A percentile compares a stretch with the other conserved stretches of the same genome.
phyloP scores from a whole-genome alignment of 805 yeast genomes.

The Lipomyces oligophaga region DNA sequence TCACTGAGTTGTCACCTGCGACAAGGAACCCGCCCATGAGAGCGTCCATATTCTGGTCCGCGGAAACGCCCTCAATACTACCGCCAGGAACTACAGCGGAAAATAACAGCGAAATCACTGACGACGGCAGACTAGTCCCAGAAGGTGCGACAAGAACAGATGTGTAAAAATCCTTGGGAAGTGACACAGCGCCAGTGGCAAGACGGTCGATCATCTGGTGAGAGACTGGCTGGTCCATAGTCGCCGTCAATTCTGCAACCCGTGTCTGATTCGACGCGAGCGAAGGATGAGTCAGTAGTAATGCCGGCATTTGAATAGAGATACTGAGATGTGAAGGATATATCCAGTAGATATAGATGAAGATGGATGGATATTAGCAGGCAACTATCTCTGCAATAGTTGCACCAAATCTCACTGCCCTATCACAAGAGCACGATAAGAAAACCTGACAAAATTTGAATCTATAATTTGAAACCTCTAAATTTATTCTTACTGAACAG shows the following conservation, averaged over 20 bases:
- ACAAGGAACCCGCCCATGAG: constrained; percentile 59
- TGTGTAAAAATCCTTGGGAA: constrained; percentile 33
- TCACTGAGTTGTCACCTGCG: constrained; percentile 35
- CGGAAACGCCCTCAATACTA: constrained; percentile 33
- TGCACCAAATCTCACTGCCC: background rate
- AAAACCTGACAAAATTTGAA: background rate
- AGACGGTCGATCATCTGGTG: constrained; percentile 42
- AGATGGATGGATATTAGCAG: background rate
- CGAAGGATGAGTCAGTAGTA: constrained; percentile 27
- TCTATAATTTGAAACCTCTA: no score
- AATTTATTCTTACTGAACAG: no score
- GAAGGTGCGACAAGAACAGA: constrained; percentile 34
- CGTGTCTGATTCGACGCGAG: constrained; percentile 25
- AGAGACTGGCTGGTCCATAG: constrained; percentile 18
- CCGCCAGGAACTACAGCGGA: constrained; percentile 36
- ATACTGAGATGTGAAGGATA: background rate
- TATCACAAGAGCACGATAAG: no score
- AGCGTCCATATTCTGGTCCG: constrained; percentile 47
- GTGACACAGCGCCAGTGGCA: constrained; percentile 34
- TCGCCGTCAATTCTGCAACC: constrained; percentile 18
- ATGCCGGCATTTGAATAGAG: constrained; percentile 21
- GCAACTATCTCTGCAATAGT: background rate
- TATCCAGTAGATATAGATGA: no score
- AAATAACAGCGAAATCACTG: constrained; percentile 34
- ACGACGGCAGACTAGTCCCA: constrained; percentile 26